These are phyloP conservation scores for Sclerospora graminicola DNA, from an alignment of 352 stramenopile species.

Conservation along the genomic window DNA sequence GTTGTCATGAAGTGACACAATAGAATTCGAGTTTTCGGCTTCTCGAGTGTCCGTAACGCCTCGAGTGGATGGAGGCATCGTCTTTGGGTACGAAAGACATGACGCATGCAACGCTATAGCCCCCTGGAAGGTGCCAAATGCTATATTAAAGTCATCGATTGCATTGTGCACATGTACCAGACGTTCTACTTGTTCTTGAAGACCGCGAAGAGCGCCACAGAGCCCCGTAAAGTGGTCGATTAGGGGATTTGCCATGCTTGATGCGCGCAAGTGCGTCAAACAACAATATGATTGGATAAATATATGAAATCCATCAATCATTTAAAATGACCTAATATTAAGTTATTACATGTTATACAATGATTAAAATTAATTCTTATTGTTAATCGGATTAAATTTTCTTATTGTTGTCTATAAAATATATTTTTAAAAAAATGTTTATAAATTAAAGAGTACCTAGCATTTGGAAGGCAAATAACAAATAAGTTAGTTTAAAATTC, in stretches of 20 bases:
- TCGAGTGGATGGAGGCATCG: constrained; percentile 2
- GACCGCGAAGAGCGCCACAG: constrained; percentile 46
- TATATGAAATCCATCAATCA: too few relatives aligned
- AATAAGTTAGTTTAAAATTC: too few relatives aligned
- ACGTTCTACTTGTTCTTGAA: constrained; percentile 56
- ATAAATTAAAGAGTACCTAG: too few relatives aligned
- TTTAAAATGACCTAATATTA: too few relatives aligned
- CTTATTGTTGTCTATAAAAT: too few relatives aligned
- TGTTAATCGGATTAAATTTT: too few relatives aligned
- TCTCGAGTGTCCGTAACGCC: constrained; percentile 5
- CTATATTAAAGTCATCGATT: constrained; percentile 64
- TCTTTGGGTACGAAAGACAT: constrained; percentile 50
- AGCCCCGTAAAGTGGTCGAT: constrained; percentile 44
- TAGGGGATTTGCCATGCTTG: constrained; percentile 25
- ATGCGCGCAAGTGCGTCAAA: too few relatives aligned
- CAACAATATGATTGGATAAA: too few relatives aligned
- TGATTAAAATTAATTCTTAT: too few relatives aligned
- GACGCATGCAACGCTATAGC: constrained; percentile 70
- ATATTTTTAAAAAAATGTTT: too few relatives aligned
- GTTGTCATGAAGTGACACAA: constrained; percentile 6
- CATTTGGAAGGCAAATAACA: too few relatives aligned
- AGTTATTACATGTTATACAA: too few relatives aligned
- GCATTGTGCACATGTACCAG: constrained; percentile 58
- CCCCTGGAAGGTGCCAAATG: constrained; percentile 66
- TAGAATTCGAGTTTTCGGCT: constrained; percentile 20